These are phyloP conservation scores for Simplicillium sp. DNA, from an alignment of 2,329 filamentous ascomycete genomes.

Conservation along the genomic window DNA sequence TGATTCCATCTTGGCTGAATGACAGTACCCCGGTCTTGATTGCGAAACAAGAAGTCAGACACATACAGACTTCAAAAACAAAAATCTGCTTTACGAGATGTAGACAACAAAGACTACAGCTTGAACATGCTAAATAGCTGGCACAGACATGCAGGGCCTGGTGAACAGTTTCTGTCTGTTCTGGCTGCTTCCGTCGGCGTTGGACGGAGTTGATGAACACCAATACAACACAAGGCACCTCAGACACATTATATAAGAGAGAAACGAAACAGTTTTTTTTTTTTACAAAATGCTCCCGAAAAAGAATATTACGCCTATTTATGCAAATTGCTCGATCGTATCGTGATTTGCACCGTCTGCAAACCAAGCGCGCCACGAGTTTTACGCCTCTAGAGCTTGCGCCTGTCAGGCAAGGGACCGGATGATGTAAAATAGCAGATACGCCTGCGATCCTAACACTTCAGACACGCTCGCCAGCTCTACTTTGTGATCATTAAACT, in stretches of 20 bases:
- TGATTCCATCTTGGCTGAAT: conserved; percentile 22
- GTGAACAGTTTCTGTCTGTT: conserved; percentile 1
- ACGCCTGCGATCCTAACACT: conserved; percentile 78
- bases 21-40: too few relatives aligned
- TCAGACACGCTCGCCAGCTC: conserved; percentile 75
- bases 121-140: too few relatives aligned
- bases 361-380: too few relatives aligned
- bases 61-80: too few relatives aligned
- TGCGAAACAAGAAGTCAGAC: conserved; percentile 65
- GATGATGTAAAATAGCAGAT: conserved; percentile 80
- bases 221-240: not conserved
- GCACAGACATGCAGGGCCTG: conserved; percentile 27
- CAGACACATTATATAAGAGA: not conserved
- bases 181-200: not conserved
- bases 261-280: too few relatives aligned
- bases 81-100: too few relatives aligned
- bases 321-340: not conserved
- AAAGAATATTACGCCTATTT: conserved; percentile 1
- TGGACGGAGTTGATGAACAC: not conserved
- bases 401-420: conserved; percentile 40
- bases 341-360: not conserved
- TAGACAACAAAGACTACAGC: too few relatives aligned
- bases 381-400: too few relatives aligned
- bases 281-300: not conserved
- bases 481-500: conserved; percentile 92